phyloP scores from a whole-genome alignment of 805 yeast genomes.

The Saccharomycopsis lassenensis region DNA sequence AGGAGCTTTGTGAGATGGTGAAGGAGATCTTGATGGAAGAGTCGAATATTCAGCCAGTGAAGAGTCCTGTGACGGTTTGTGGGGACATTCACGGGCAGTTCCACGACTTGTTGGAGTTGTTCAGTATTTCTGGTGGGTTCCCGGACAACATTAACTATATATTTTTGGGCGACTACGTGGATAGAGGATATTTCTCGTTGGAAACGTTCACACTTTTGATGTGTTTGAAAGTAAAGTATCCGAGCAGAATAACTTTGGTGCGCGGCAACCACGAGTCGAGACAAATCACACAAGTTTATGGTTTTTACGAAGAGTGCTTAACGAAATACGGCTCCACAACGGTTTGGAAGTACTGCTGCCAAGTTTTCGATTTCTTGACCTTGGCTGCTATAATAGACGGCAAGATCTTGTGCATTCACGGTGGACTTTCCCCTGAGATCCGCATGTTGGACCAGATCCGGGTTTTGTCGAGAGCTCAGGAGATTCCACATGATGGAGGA shows the following conservation, averaged over 20 bases:
- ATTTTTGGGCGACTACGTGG: conserved; percentile 93
- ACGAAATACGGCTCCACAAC: conserved; percentile 90
- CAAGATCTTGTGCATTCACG: conserved; percentile 88
- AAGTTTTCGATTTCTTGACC: conserved; percentile 88
- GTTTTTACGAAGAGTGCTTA: conserved; percentile 92
- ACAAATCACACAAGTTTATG: conserved; percentile 97
- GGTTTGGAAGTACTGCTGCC: conserved; percentile 95
- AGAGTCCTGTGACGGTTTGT: conserved; percentile 88
- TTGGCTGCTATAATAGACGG: conserved; percentile 96
- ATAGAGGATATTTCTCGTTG: conserved; percentile 90
- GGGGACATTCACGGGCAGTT: conserved; percentile 98
- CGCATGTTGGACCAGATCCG: conserved; percentile 95
- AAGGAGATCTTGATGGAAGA: conserved; percentile 94
- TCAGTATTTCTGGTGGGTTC: conserved; percentile 85
- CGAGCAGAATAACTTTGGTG: conserved; percentile 76
- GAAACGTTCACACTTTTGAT: conserved; percentile 90
- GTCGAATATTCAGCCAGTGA: conserved; percentile 88
- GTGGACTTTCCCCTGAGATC: conserved; percentile 94
- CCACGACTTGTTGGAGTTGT: conserved; percentile 84
- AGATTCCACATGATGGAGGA: conserved; percentile 98
- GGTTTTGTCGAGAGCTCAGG: conserved; percentile 91
- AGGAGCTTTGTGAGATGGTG: conserved; percentile 88
- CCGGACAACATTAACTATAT: conserved; percentile 77
- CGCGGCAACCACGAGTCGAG: conserved; percentile 97
- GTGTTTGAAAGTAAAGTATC: conserved; percentile 86